Evolutionary conservation across 345 rosid genomes (phyloP).

Genomic region (Capsella bursapastoris): DNA sequence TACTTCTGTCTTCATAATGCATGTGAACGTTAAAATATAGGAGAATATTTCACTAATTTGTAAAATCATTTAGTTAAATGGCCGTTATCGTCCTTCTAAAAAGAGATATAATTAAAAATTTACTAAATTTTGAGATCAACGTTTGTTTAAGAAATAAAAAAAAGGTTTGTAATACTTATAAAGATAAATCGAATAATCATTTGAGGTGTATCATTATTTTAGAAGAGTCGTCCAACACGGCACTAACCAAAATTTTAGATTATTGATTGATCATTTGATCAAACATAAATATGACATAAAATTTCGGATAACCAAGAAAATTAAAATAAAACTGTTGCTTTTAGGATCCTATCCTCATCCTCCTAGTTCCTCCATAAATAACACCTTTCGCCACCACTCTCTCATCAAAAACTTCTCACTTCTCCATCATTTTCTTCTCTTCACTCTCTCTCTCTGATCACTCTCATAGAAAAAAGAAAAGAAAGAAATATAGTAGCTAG

Average conservation of each 20-base stretch:
- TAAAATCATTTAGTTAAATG: conserved; percentile 12
- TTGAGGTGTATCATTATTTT: conserved; percentile 17
- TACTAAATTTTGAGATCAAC: neutral
- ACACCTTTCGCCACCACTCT: conserved; percentile 36
- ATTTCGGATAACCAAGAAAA: conserved; percentile 28
- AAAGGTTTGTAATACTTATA: neutral
- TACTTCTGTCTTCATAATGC: conserved; percentile 4
- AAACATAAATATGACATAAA: neutral
- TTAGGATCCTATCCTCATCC: conserved; percentile 30
- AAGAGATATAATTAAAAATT: neutral
- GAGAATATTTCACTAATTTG: neutral
- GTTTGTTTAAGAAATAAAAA: neutral
- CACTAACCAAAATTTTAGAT: conserved; percentile 22
- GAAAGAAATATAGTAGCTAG: neutral
- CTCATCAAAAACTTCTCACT: conserved; percentile 40
- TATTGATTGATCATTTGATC: conserved; percentile 28
- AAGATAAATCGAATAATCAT: conserved; percentile 11
- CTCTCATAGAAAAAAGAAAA: conserved; percentile 6
- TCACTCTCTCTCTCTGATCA: conserved; percentile 30
- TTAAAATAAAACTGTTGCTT: conserved; percentile 31
- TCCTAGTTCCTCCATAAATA: conserved; percentile 48
- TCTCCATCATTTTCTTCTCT: conserved; percentile 10
- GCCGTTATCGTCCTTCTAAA: neutral
- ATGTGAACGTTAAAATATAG: conserved; percentile 6
- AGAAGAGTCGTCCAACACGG: conserved; percentile 42